A percentile compares a stretch with the other conserved stretches of the same genome.
Evolutionary conservation across 805 yeast genomes (phyloP).

Genomic region (Kluyveromyces wickerhamii): DNA sequence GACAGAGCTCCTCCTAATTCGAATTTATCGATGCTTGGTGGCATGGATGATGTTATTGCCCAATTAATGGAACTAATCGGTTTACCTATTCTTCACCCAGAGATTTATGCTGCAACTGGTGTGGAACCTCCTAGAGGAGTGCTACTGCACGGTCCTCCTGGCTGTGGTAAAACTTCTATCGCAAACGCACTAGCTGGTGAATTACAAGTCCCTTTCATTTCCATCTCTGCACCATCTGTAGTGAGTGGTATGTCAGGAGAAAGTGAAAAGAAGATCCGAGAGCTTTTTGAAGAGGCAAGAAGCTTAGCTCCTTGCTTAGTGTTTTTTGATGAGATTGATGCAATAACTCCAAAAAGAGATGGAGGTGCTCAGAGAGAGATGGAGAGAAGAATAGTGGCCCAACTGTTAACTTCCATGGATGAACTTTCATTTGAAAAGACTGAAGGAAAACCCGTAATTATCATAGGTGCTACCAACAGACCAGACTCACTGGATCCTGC

Average conservation of each 20-base stretch:
- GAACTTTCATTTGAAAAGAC: slow-evolving; percentile 83
- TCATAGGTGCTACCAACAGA: slow-evolving; percentile 93
- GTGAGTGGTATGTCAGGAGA: slow-evolving; percentile 99
- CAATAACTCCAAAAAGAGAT: slow-evolving; percentile 96
- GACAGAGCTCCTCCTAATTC: slow-evolving; percentile 65
- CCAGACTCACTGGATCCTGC: slow-evolving; percentile 96
- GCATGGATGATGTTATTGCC: slow-evolving; percentile 75
- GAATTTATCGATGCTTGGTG: slow-evolving; percentile 73
- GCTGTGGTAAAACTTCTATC: slow-evolving; percentile 95
- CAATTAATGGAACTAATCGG: slow-evolving; percentile 88
- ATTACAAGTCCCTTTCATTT: slow-evolving; percentile 84
- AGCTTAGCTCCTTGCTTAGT: slow-evolving; percentile 83
- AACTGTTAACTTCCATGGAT: slow-evolving; percentile 88
- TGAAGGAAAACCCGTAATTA: slow-evolving; percentile 85
- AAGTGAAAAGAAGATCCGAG: slow-evolving; percentile 88
- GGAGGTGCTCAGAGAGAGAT: slow-evolving; percentile 92
- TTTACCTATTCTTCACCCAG: slow-evolving; percentile 89
- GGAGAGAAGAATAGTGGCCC: slow-evolving; percentile 97
- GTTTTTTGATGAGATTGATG: slow-evolving; percentile 95
- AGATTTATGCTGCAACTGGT: slow-evolving; percentile 78
- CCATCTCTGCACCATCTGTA: slow-evolving; percentile 88
- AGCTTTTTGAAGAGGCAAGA: slow-evolving; percentile 88
- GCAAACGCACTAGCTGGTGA: slow-evolving; percentile 97
- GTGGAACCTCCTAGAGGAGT: slow-evolving; percentile 95
- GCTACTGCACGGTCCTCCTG: slow-evolving; percentile 95